These are phyloP conservation scores for Mortierella sp. DNA, from an alignment of 371 early-diverging fungal species.

Conservation along the genomic window DNA sequence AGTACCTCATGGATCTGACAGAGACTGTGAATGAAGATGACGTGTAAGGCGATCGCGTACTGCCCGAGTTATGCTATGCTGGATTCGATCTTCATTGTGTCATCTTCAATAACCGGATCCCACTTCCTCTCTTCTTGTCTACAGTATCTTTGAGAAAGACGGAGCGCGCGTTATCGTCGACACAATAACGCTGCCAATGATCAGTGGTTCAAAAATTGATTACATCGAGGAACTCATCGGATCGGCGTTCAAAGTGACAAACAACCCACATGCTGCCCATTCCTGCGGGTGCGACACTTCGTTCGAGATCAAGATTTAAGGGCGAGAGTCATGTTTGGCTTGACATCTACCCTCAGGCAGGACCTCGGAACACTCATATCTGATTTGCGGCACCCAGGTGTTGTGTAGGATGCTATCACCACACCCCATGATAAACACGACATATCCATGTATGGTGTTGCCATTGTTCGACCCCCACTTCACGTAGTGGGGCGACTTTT, in stretches of 20 bases:
- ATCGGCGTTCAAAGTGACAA: slow-evolving; percentile 88
- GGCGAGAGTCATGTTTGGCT: neutral
- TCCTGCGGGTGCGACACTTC: slow-evolving; percentile 91
- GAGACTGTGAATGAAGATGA: slow-evolving; percentile 78
- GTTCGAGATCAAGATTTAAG: slow-evolving; percentile 50
- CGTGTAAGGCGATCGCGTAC: slow-evolving; percentile 59
- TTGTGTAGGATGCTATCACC: too few relatives aligned
- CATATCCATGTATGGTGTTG: too few relatives aligned
- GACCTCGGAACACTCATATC: too few relatives aligned
- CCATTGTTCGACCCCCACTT: too few relatives aligned
- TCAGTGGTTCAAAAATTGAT: slow-evolving; percentile 89
- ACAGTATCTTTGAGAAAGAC: slow-evolving; percentile 83
- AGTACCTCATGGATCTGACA: slow-evolving; percentile 90
- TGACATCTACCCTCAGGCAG: neutral
- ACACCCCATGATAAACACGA: too few relatives aligned
- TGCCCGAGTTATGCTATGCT: too few relatives aligned
- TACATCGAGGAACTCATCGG: slow-evolving; percentile 95
- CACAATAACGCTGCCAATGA: slow-evolving; percentile 81
- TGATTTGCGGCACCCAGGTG: neutral
- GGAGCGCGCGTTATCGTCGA: slow-evolving; percentile 89
- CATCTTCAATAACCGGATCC: too few relatives aligned
- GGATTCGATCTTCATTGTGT: too few relatives aligned
- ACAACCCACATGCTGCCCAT: slow-evolving; percentile 91
- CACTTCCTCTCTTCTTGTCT: too few relatives aligned
- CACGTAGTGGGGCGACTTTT: too few relatives aligned